These are phyloP conservation scores for Paxillus rubicundulus DNA, from an alignment of 768 basidiomycete species.

Conservation along the genomic window DNA sequence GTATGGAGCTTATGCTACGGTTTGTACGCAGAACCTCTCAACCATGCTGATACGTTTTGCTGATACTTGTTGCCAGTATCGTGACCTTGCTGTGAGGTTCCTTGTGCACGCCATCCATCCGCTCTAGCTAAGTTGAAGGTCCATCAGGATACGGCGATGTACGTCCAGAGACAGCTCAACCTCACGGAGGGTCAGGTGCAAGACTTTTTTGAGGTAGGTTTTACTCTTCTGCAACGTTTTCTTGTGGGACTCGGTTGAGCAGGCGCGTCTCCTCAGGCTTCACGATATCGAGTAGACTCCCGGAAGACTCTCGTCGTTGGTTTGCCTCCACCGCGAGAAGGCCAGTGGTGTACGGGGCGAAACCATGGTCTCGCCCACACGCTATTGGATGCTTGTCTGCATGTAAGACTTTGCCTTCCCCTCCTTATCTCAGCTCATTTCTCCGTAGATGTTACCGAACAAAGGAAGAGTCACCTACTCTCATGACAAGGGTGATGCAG, in stretches of 20 bases:
- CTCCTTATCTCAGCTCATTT: background rate
- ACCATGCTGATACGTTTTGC: background rate
- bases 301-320: conserved; percentile 43
- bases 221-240: background rate
- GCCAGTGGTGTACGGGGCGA: conserved; percentile 34
- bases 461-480: conserved; percentile 32
- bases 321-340: conserved; percentile 39
- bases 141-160: conserved; percentile 41
- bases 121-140: background rate
- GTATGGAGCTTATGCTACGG: conserved; percentile 34
- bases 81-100: conserved; percentile 37
- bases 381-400: conserved; percentile 35
- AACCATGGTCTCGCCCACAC: conserved; percentile 46
- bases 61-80: conserved; percentile 32
- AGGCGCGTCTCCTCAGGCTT: conserved; percentile 26
- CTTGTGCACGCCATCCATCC: background rate
- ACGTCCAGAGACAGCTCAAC: conserved; percentile 41
- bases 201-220: conserved; percentile 44
- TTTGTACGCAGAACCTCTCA: conserved; percentile 25
- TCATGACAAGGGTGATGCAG: conserved; percentile 18
- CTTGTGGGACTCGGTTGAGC: background rate
- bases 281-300: conserved; percentile 41
- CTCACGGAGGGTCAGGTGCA: conserved; percentile 40
- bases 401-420: conserved; percentile 22
- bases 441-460: conserved; percentile 43